Base-by-base conservation (phyloP, 768 basidiomycete genomes). In the Tubosaeta sp. region DNA sequence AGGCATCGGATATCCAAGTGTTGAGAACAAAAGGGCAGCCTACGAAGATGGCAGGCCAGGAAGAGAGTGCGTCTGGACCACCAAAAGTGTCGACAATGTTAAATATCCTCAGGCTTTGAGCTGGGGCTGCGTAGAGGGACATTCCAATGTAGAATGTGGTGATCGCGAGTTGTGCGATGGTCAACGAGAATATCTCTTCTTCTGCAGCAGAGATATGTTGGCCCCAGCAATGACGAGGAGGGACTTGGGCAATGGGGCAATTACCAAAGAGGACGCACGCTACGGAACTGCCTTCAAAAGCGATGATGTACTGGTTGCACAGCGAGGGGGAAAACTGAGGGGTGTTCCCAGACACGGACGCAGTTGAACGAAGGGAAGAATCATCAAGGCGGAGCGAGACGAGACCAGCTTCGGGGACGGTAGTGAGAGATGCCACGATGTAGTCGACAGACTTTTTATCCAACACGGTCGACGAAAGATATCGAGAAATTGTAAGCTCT, bases 1-100 rank as follows among this genome's bases (percentile, higher is more conserved):
- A 64, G 3, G 48, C 63, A 10, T 64, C 62, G 0, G 63, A 65
- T 1, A 42, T 22, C 51, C 60, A 63, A 0, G 60, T 63, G n/a
- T 65, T 65, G 41, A 63, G 9, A 19, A 56, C 46, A 31, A 63
- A 63, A 0, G 49, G 37, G 10, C 16, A 22, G 39, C 50, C 38
- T 0, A 59, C 55, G 13, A 62, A 5, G 26, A 64, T 31, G 16
- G 43, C 17, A 3, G 57, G 54, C 62, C 62, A 64, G 0, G 60
- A 51, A 0, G 62, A 64, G 3, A 64, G 5, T 0, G 51, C 53
- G 35, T 62, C 14, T 2, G 49, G 52, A 10, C 43, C 44, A 2
- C 47, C 44, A 4, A 52, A 51, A 22, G 53, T 22, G 11, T 54
- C 43, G 1, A 32, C 2, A 5, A 63, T 53, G 14, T 35, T 11